phyloP scores from a whole-genome alignment of 257 asterid genomes.

The Mitragyna speciosa region DNA sequence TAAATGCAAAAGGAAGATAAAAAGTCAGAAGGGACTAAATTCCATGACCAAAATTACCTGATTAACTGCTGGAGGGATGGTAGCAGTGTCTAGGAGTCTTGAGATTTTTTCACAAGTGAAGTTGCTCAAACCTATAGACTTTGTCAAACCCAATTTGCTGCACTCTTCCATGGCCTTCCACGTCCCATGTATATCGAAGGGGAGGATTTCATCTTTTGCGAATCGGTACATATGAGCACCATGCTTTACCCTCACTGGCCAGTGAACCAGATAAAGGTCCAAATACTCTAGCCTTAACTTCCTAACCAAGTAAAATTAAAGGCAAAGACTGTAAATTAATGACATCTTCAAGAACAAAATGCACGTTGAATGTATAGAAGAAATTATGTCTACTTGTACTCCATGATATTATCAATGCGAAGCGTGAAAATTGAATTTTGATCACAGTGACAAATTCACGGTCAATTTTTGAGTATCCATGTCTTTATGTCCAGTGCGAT shows the following conservation, averaged over 20 bases:
- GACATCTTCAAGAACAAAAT: too few relatives aligned
- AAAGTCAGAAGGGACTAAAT: too few relatives aligned
- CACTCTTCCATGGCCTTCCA: constrained; percentile 69
- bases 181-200: constrained; percentile 39
- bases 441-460: too few relatives aligned
- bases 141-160: constrained; percentile 41
- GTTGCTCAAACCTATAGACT: constrained; percentile 63
- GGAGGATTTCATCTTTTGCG: constrained; percentile 32
- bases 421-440: too few relatives aligned
- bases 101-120: constrained; percentile 50
- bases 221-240: not conserved
- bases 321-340: not conserved
- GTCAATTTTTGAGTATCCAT: too few relatives aligned
- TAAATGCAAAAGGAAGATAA: too few relatives aligned
- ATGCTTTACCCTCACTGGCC: constrained; percentile 37
- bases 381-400: too few relatives aligned
- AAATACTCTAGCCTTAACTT: constrained; percentile 42
- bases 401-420: too few relatives aligned
- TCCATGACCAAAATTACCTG: constrained; percentile 32
- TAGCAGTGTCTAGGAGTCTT: constrained; percentile 28
- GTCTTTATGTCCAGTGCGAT: too few relatives aligned
- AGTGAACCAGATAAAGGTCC: constrained; percentile 59
- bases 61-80: constrained; percentile 50
- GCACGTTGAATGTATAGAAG: not conserved
- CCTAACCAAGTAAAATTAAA: constrained; percentile 15